Evolutionary conservation across 768 basidiomycete genomes (phyloP).

Genomic region (Boletellus sp.): DNA sequence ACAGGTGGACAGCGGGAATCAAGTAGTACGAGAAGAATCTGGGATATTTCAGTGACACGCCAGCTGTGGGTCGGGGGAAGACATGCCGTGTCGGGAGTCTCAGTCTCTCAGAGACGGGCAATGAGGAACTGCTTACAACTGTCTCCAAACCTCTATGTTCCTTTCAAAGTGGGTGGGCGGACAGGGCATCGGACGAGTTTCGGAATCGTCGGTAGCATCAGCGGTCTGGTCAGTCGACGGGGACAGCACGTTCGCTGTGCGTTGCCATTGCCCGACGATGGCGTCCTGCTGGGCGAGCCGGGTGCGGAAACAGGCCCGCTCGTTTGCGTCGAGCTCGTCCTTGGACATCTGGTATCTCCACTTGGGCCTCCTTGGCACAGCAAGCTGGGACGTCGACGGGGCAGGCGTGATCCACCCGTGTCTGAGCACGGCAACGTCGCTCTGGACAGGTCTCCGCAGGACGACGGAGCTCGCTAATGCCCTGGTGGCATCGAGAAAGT

Average conservation of each 20-base stretch:
- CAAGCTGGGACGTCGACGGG: slow-evolving; percentile 3
- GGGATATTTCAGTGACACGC: slow-evolving; percentile 89
- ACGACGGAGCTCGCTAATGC: slow-evolving; percentile 49
- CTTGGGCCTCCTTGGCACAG: slow-evolving; percentile 67
- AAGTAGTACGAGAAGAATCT: slow-evolving; percentile 82
- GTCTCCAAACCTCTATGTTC: slow-evolving; percentile 93
- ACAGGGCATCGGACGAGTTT: slow-evolving; percentile 41
- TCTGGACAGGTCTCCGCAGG: slow-evolving; percentile 55
- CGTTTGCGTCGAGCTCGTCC: slow-evolving; percentile 85
- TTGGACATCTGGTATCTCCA: slow-evolving; percentile 88
- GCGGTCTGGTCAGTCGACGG: slow-evolving; percentile 2
- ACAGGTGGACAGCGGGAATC: slow-evolving; percentile 88
- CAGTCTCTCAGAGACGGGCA: background rate
- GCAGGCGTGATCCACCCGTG: slow-evolving; percentile 8
- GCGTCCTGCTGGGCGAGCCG: slow-evolving; percentile 72
- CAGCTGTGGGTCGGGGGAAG: slow-evolving; percentile 47
- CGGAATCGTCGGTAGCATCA: slow-evolving; percentile 11
- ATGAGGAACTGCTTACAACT: slow-evolving; percentile 55
- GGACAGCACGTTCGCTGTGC: slow-evolving; percentile 10
- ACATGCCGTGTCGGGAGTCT: background rate
- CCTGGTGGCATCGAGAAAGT: slow-evolving; percentile 60
- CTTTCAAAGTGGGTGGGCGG: slow-evolving; percentile 83
- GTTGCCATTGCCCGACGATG: slow-evolving; percentile 51
- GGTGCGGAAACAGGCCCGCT: slow-evolving; percentile 76
- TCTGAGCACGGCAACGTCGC: slow-evolving; percentile 36